Base-by-base conservation (phyloP, 108 stramenopile genomes). In the Schizochytrium sp. region DNA sequence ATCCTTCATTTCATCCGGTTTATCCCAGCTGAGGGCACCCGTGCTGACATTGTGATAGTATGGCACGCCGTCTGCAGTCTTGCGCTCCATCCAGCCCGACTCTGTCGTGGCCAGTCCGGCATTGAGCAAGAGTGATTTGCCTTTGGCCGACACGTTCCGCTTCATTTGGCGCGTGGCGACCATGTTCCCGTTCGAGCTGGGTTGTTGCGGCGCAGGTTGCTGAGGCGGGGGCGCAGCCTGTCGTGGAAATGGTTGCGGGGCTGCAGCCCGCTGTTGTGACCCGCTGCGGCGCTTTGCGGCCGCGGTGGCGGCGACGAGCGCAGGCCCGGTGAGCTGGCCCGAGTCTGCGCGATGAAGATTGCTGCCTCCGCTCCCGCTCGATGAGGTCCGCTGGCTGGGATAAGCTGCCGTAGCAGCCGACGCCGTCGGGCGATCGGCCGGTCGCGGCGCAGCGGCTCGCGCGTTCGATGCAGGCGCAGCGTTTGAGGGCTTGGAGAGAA, bases 31-130 rank as follows among this genome's bases (percentile, higher is more conserved):
- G 3, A 92, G 60, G 0, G 91, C 91, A 29, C 92, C 92, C 25
- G 91, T 92, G 58, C 87, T 76, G 18, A 89, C 72, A 72, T 93
- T 91, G 71, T 91, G 92, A 88, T 91, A 93, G 88, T 92, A 93
- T 16, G 92, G 92, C 25, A 93, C 92, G 25, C 89, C 90, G 72
- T 93, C 92, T 21, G 92, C 91, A 21, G 92, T 93, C 19, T 88
- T 87, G 89, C 92, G 92, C 91, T 93, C 92, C 51, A 92, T 72
- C 92, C 92, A 93, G 72, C 88, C 72, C 14, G 48, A 47, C 48
- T 53, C 76, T 6, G 76, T 53, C 18, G 76, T 53, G 45, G 45
- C 51, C 6, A 83, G 76, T 25, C 76, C 76, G n/a, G 76, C 76
- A 23, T 83, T 83, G 51, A 83, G 51, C 25, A 83, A 28, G 3